phyloP scores from a whole-genome alignment of 2,329 filamentous ascomycete species.

The Graphilbum ipis-grandicollis region DNA sequence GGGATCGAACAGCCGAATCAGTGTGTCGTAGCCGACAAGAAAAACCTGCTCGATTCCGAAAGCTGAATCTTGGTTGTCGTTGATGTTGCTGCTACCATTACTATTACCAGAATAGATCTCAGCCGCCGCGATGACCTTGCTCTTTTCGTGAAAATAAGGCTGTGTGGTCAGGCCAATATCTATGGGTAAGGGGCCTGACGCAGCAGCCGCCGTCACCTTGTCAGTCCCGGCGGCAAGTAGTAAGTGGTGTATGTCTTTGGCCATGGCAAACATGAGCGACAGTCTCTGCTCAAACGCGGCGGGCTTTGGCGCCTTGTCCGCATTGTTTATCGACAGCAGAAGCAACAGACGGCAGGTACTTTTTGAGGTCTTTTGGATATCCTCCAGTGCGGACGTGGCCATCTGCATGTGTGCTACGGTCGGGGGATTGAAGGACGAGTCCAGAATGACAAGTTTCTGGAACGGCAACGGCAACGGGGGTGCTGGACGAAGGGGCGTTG shows the following conservation, averaged over 20 bases:
- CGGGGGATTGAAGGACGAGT: slow-evolving; percentile 54
- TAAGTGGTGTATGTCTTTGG: slow-evolving; percentile 27
- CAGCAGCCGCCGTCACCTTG: background rate
- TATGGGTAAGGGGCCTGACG: slow-evolving; percentile 16
- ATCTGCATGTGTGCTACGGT: slow-evolving; percentile 43
- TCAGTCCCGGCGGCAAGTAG: too few relatives aligned
- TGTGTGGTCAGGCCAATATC: slow-evolving; percentile 56
- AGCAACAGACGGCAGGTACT: slow-evolving; percentile 29
- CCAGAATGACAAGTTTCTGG: slow-evolving; percentile 34
- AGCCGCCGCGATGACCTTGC: slow-evolving; percentile 32
- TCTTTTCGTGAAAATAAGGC: slow-evolving; percentile 62
- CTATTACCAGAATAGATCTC: slow-evolving; percentile 23
- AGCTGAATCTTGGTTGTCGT: background rate
- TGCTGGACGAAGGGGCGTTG: too few relatives aligned
- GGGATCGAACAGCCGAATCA: slow-evolving; percentile 53
- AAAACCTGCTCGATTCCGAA: slow-evolving; percentile 38
- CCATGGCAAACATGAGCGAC: slow-evolving; percentile 55
- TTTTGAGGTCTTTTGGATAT: slow-evolving; percentile 4
- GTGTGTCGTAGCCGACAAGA: slow-evolving; percentile 59
- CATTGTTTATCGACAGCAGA: slow-evolving; percentile 45
- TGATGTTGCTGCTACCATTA: too few relatives aligned
- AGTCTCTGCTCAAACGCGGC: slow-evolving; percentile 51
- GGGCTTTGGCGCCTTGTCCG: slow-evolving; percentile 49
- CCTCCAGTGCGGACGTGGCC: slow-evolving; percentile 27
- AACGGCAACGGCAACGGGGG: slow-evolving; percentile 1